phyloP scores from a whole-genome alignment of 2,329 filamentous ascomycete species.

The Phialocephala subalpina region DNA sequence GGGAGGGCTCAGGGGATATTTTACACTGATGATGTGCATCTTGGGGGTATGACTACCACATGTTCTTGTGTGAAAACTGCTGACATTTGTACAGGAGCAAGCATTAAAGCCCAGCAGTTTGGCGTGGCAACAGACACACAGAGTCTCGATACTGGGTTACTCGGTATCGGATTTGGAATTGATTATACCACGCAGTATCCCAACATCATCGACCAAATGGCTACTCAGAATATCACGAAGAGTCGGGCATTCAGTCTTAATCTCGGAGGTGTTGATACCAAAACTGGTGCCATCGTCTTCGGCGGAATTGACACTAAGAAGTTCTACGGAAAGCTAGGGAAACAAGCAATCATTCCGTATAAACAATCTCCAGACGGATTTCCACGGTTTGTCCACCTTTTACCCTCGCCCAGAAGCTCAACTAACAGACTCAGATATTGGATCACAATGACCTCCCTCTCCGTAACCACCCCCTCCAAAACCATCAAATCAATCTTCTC shows the following conservation, averaged over 20 bases:
- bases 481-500: not conserved
- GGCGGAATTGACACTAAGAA: conserved; percentile 36
- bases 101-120: conserved; percentile 18
- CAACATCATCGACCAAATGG: conserved; percentile 31
- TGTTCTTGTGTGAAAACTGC: not conserved
- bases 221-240: conserved; percentile 23
- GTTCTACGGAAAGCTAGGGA: conserved; percentile 29
- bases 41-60: conserved; percentile 12
- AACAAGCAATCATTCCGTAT: conserved; percentile 29
- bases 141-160: conserved; percentile 25
- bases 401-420: not conserved
- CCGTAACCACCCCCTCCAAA: conserved; percentile 16
- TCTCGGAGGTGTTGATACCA: conserved; percentile 25
- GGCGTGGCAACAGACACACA: conserved; percentile 17
- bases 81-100: conserved; percentile 9
- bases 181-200: conserved; percentile 25
- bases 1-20: conserved; percentile 15
- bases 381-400: conserved; percentile 8
- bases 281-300: conserved; percentile 33
- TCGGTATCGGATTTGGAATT: conserved; percentile 26
- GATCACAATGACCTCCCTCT: conserved; percentile 34
- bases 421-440: conserved; percentile 24
- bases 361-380: conserved; percentile 19
- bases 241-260: conserved; percentile 33
- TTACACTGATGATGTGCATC: conserved; percentile 19